Conservation (phyloP, 1,284 basidiomycete species). For the Macrocybe sp. region DNA sequence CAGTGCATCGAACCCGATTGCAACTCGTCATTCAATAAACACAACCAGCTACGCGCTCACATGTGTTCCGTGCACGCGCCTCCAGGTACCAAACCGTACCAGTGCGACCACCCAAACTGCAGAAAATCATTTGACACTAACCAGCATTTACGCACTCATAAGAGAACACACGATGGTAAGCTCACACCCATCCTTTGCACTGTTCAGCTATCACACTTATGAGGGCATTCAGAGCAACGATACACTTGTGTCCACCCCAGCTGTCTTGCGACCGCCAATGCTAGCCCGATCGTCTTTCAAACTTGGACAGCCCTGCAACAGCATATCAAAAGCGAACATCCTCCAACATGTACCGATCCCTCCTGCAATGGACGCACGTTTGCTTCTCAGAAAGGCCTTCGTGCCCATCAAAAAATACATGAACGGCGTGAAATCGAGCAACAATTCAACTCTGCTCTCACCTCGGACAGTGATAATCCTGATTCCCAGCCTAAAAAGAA, state of each 20-base stretch:
- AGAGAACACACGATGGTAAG: conserved; percentile 79
- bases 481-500: conserved; percentile 35
- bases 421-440: conserved; percentile 59
- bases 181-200: not conserved
- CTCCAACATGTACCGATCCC: conserved; percentile 69
- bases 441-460: conserved; percentile 28
- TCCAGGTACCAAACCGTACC: conserved; percentile 77
- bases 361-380: conserved; percentile 73
- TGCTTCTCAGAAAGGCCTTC: conserved; percentile 65
- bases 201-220: not conserved
- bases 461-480: conserved; percentile 30
- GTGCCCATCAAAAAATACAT: conserved; percentile 78
- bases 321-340: conserved; percentile 75
- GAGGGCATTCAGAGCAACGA: conserved; percentile 55
- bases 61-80: conserved; percentile 67
- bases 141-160: conserved; percentile 75
- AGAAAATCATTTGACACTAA: conserved; percentile 74
- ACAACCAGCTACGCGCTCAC: conserved; percentile 77
- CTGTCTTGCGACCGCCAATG: conserved; percentile 40
- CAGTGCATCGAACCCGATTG: conserved; percentile 46
- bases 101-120: conserved; percentile 69
- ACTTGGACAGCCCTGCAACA: conserved; percentile 84
- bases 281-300: conserved; percentile 50
- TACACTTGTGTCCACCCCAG: conserved; percentile 73
- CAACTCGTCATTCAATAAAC: conserved; percentile 67